Evolutionary conservation across 352 stramenopile species (phyloP).

Genomic region (Pythium rishiriense): DNA sequence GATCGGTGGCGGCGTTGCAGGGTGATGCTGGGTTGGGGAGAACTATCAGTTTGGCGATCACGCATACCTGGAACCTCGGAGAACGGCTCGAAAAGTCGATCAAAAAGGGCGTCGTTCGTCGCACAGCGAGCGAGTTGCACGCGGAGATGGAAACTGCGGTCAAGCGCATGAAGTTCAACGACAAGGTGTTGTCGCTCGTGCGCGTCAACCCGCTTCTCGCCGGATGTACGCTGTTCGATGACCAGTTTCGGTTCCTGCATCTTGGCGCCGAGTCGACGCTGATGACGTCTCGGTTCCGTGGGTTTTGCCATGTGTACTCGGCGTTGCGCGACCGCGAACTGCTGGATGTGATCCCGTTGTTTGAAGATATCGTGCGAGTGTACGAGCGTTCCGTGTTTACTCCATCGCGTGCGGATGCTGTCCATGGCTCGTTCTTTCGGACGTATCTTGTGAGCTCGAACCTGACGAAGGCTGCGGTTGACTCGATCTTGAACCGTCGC

Average conservation of each 20-base stretch:
- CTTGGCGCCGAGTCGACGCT: slow-evolving; percentile 28
- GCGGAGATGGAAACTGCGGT: neutral
- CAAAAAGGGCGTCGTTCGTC: neutral
- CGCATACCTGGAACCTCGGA: slow-evolving; percentile 23
- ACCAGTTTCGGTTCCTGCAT: slow-evolving; percentile 29
- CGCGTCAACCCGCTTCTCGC: slow-evolving; percentile 36
- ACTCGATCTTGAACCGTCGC: slow-evolving; percentile 19
- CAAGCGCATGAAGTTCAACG: neutral
- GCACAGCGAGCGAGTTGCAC: neutral
- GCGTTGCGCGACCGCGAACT: slow-evolving; percentile 25
- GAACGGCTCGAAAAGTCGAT: slow-evolving; percentile 13
- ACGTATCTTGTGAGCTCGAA: slow-evolving; percentile 32
- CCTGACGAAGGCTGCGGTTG: slow-evolving; percentile 26
- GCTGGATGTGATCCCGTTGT: slow-evolving; percentile 24
- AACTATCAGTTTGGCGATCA: slow-evolving; percentile 30
- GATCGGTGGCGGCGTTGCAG: slow-evolving; percentile 32
- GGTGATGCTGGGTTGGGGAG: slow-evolving; percentile 24
- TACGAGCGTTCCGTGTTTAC: slow-evolving; percentile 36
- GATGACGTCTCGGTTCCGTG: slow-evolving; percentile 27
- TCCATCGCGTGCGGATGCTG: slow-evolving; percentile 22
- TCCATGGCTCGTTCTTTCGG: slow-evolving; percentile 27
- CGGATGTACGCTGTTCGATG: slow-evolving; percentile 28
- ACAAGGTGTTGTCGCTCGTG: slow-evolving; percentile 19
- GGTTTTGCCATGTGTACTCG: slow-evolving; percentile 35
- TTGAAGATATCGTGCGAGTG: slow-evolving; percentile 30